Conservation (phyloP, 1,139 yeast genomes). For the Candida tropicalis region DNA sequence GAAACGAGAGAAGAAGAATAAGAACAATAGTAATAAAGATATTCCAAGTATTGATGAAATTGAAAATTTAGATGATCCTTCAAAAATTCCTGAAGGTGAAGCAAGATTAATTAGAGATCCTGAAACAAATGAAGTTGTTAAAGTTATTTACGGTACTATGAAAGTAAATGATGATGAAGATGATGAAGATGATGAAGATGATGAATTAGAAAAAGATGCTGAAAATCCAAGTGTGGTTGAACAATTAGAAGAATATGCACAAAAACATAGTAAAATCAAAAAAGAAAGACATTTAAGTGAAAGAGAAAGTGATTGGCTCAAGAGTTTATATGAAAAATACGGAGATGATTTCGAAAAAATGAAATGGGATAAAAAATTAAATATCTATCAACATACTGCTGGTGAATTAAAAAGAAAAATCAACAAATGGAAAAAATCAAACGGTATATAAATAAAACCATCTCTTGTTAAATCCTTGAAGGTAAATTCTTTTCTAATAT, state of each 20-base stretch:
- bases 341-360: conserved; percentile 88
- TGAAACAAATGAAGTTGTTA: conserved; percentile 66
- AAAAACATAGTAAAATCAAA: conserved; percentile 45
- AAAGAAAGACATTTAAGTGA: conserved; percentile 62
- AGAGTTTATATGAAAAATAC: conserved; percentile 65
- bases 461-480: conserved; percentile 27
- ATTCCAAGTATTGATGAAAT: conserved; percentile 39
- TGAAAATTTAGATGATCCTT: conserved; percentile 52
- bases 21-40: conserved; percentile 26
- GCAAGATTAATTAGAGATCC: conserved; percentile 77
- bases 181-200: conserved; percentile 10
- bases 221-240: conserved; percentile 55
- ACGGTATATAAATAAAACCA: conserved; percentile 18
- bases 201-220: conserved; percentile 32
- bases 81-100: conserved; percentile 72
- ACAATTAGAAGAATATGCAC: conserved; percentile 71
- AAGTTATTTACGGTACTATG: conserved; percentile 72
- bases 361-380: conserved; percentile 89
- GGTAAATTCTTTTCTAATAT: conserved; percentile 43
- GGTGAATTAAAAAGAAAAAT: conserved; percentile 78
- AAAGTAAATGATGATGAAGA: conserved; percentile 27
- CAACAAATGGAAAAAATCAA: conserved; percentile 61
- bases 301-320: conserved; percentile 77
- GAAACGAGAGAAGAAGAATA: conserved; percentile 23
- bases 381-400: conserved; percentile 80